Evolutionary conservation across 2,329 filamentous ascomycete species (phyloP), one percentile per base, ranked within the genome.

Genomic region (Cladosporium sp.): DNA sequence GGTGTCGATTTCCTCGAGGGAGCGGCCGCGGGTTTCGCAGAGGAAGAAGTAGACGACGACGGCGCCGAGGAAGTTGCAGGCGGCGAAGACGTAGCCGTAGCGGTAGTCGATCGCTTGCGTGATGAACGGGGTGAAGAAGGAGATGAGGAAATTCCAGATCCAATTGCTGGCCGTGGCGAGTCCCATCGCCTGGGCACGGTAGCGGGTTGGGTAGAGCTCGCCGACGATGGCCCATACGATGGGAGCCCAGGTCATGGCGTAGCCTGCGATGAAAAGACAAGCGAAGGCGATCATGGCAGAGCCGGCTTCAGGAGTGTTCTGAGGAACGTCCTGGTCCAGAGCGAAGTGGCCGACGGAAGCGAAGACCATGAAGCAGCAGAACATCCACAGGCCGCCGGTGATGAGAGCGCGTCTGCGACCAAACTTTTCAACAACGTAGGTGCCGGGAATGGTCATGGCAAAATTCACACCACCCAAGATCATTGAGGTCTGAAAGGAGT

Each of bases 1-100:
- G 41, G 82, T 84, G 59, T 92, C 87, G 49, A 92, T 85, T 65
- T 91, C 85, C 69, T 92, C 87, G 1, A 92, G 75, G 0, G 80
- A 83, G 5, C 85, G 78, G 46, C 84, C 86, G 62, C 86, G 83
- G 39, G 79, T 83, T 64, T 91, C 86, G 50, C 85, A 81, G 46
- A 90, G 78, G 65, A 89, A 89, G 69, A 91, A 86, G 72, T 85
- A 91, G 25, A 90, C 84, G 5, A 63, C 54, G 3, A 63, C 40
- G 2, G 59, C 56, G 19, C 58, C 62, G 12, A 57, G 42, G 40
- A 65, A 61, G 43, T 60, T 62, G 53, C 58, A 64, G 9, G 54
- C 60, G 2, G 63, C 64, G 45, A 67, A 67, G 38, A 67, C 55
- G 42, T 65, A 66, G 12, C 65, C 65, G 53, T 67, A 67, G 12